These are phyloP conservation scores for Blastomyces parvus DNA, from an alignment of 2,329 filamentous ascomycete species.

Conservation along the genomic window DNA sequence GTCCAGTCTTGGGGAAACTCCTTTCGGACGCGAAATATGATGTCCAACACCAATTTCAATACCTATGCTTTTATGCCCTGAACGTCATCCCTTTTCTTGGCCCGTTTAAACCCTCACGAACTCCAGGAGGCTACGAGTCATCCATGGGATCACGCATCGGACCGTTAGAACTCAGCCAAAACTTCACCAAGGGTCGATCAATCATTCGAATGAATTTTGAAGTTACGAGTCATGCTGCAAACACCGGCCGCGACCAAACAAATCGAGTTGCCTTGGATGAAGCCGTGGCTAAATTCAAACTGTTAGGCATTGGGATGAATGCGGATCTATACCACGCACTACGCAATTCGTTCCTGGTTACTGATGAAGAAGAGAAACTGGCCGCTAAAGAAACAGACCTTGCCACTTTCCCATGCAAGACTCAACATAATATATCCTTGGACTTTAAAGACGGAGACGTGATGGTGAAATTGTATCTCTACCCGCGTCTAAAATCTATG, in stretches of 20 bases:
- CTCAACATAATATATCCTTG: conserved; percentile 17
- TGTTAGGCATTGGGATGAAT: conserved; percentile 5
- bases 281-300: conserved; percentile 5
- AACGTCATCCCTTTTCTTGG: conserved; percentile 17
- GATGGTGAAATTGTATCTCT: conserved; percentile 17
- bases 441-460: conserved; percentile 15
- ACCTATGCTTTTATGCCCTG: conserved; percentile 14
- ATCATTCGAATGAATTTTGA: conserved; percentile 13
- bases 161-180: conserved; percentile 14
- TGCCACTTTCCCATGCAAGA: conserved; percentile 10
- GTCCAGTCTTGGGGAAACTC: conserved; percentile 15
- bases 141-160: conserved; percentile 8
- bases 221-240: conserved; percentile 4
- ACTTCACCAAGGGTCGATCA: conserved; percentile 8
- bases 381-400: neutral
- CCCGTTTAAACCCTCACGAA: conserved; percentile 10
- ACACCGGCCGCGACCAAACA: conserved; percentile 10
- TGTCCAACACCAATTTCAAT: conserved; percentile 16
- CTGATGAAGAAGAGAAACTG: conserved; percentile 8
- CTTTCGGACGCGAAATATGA: conserved; percentile 15
- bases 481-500: conserved; percentile 15
- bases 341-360: conserved; percentile 7
- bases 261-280: conserved; percentile 8
- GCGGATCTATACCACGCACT: conserved; percentile 7
- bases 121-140: conserved; percentile 5